Conservation (phyloP, 306 rosid genomes). For the Glycine tomentella region DNA sequence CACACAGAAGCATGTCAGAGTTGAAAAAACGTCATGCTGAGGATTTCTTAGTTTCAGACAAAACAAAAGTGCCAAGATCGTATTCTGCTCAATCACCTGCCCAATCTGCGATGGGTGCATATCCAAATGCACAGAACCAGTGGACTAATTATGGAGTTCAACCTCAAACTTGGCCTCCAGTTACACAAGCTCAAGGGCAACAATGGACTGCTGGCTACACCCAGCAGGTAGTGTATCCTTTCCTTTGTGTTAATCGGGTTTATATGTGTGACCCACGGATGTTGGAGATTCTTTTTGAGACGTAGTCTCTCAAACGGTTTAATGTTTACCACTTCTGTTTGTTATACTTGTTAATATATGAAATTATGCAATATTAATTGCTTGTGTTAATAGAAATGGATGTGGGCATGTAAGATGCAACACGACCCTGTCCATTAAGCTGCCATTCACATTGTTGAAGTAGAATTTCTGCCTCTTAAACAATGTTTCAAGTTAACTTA, state of each 20-base stretch:
- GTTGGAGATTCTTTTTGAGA: too few relatives aligned
- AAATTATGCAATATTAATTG: too few relatives aligned
- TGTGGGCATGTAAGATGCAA: too few relatives aligned
- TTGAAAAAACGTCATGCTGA: conserved; percentile 96
- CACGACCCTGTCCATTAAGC: too few relatives aligned
- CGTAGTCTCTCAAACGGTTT: too few relatives aligned
- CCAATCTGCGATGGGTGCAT: conserved; percentile 80
- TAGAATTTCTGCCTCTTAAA: too few relatives aligned
- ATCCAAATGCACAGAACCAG: conserved; percentile 83
- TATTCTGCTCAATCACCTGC: conserved; percentile 83
- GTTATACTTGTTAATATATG: too few relatives aligned
- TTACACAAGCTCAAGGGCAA: conserved; percentile 88
- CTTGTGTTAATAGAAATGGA: too few relatives aligned
- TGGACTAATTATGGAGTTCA: conserved; percentile 88
- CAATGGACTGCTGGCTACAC: conserved; percentile 95
- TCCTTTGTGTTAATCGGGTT: neutral
- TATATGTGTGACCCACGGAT: too few relatives aligned
- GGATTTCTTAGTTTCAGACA: conserved; percentile 89
- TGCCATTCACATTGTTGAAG: too few relatives aligned
- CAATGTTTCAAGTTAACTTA: too few relatives aligned
- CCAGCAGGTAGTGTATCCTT: conserved; percentile 66
- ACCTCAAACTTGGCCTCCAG: conserved; percentile 97
- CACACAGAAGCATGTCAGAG: conserved; percentile 85
- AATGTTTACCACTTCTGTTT: too few relatives aligned
- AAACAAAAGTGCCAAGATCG: conserved; percentile 74